A percentile compares a stretch with the other conserved stretches of the same genome.
These are phyloP conservation scores for Juglanconis oblonga DNA, from an alignment of 2,329 filamentous ascomycete genomes.

Conservation along the genomic window DNA sequence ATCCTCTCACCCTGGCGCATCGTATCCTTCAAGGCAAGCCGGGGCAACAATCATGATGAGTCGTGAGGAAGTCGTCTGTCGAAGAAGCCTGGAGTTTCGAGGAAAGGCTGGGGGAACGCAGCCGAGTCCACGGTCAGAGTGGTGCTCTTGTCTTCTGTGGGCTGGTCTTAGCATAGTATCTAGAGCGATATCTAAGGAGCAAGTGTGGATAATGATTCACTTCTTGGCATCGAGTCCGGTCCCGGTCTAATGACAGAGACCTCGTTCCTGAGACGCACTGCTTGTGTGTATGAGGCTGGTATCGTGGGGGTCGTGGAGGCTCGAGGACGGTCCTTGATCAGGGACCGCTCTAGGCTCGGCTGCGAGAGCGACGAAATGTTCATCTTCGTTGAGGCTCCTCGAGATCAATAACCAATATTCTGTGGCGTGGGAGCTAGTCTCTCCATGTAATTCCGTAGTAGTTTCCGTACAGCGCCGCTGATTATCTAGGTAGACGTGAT, in stretches of 20 bases:
- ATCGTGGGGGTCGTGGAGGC: neutral
- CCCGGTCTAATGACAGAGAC: slow-evolving; percentile 9
- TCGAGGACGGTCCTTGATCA: slow-evolving; percentile 12
- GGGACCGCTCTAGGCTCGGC: neutral
- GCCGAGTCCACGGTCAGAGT: slow-evolving; percentile 2
- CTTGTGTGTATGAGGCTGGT: slow-evolving; percentile 8
- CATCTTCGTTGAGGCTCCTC: neutral
- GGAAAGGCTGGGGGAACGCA: slow-evolving; percentile 15
- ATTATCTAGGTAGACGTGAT: no score
- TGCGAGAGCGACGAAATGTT: neutral
- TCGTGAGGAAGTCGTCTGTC: neutral
- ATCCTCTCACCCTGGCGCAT: neutral
- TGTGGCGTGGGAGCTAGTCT: neutral
- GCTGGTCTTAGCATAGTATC: neutral
- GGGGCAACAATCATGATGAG: neutral
- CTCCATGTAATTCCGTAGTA: neutral
- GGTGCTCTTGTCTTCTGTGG: neutral
- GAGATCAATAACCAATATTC: neutral
- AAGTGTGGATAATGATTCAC: neutral
- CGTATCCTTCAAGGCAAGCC: neutral
- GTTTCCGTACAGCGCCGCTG: no score
- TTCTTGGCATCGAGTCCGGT: neutral
- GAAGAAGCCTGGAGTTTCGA: slow-evolving; percentile 5
- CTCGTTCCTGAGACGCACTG: neutral
- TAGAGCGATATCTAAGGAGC: neutral